phyloP scores from a whole-genome alignment of 768 basidiomycete species.

The Astraeus odoratus region DNA sequence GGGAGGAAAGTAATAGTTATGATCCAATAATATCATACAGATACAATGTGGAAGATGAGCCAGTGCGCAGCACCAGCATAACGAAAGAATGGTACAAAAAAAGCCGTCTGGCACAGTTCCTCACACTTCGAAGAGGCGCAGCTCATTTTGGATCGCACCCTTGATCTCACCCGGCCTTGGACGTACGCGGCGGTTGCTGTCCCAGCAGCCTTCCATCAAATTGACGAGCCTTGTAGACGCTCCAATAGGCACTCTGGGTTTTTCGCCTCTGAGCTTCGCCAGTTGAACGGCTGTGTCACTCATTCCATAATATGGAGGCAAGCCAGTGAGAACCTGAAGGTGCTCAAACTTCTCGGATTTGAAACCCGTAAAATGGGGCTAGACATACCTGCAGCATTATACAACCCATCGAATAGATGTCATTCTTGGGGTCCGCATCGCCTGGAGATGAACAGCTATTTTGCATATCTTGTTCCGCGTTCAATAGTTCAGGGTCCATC shows the following conservation, averaged over 20 bases:
- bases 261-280: neutral
- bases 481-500: slow-evolving; percentile 14
- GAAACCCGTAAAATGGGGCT: too few relatives aligned
- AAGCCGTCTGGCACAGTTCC: too few relatives aligned
- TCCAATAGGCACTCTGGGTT: neutral
- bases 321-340: slow-evolving; percentile 3
- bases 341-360: neutral
- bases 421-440: slow-evolving; percentile 1
- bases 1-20: too few relatives aligned
- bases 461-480: neutral
- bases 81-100: too few relatives aligned
- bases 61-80: too few relatives aligned
- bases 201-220: slow-evolving; percentile 7
- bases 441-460: neutral
- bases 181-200: neutral
- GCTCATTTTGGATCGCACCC: neutral
- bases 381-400: slow-evolving; percentile 15
- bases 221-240: neutral
- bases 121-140: neutral
- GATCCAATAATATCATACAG: too few relatives aligned
- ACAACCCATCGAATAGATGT: slow-evolving; percentile 17
- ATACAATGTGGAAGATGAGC: too few relatives aligned
- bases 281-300: slow-evolving; percentile 1
- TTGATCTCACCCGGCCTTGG: neutral
- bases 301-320: slow-evolving; percentile 1